Percentiles rank a stretch among this genome's conserved stretches.
Conservation (phyloP, 2,329 filamentous ascomycete genomes). For the Chaetomium sp. region DNA sequence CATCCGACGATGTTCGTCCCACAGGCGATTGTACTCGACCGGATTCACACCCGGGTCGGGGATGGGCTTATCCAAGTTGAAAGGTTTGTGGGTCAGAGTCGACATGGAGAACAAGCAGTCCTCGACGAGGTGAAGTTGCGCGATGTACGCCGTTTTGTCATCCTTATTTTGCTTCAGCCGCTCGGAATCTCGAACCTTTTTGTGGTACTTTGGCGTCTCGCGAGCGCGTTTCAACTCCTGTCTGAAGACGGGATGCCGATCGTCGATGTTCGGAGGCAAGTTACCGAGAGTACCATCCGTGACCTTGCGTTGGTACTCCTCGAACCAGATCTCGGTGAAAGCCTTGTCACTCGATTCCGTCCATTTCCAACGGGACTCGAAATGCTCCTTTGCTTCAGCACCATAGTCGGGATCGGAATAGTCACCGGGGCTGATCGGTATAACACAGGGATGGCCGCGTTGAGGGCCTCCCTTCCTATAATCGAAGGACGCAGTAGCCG, state of each 20-base stretch:
- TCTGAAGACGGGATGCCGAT: neutral
- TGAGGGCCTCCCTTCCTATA: slow-evolving; percentile 29
- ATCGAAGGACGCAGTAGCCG: slow-evolving; percentile 11
- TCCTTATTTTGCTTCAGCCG: neutral
- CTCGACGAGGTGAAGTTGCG: slow-evolving; percentile 9
- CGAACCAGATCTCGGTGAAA: neutral
- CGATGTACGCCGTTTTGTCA: neutral
- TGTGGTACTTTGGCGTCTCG: too few species aligned
- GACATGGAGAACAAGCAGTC: slow-evolving; percentile 15
- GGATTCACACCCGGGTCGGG: slow-evolving; percentile 12
- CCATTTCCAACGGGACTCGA: slow-evolving; percentile 18
- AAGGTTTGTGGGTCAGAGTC: slow-evolving; percentile 5
- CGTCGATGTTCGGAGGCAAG: neutral
- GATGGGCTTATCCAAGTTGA: slow-evolving; percentile 23
- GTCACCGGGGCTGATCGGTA: neutral
- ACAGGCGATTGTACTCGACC: neutral
- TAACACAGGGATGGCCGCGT: slow-evolving; percentile 21
- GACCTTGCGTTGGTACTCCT: neutral
- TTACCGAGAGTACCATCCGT: neutral
- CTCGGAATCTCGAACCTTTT: neutral
- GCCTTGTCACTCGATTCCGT: neutral
- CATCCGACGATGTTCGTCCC: neutral
- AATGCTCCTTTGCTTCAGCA: slow-evolving; percentile 13
- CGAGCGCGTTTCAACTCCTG: neutral
- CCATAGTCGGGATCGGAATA: neutral